Base-by-base conservation (phyloP, 257 asterid genomes). In the Gardenia jasminoides region DNA sequence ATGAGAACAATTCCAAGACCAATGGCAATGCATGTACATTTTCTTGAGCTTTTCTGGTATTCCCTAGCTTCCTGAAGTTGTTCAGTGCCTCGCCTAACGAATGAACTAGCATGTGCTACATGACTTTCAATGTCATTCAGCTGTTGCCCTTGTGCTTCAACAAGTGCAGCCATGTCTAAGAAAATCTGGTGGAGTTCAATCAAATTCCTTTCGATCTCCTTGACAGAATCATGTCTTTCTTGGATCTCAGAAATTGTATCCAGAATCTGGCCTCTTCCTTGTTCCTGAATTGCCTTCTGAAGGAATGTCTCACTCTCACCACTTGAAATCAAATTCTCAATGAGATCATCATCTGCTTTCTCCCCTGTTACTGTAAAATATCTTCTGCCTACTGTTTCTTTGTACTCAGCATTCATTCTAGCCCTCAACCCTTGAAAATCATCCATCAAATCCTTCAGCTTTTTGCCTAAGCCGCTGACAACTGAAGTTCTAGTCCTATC, bases 201-300 rank as follows among this genome's bases (percentile, higher is more conserved):
- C 76, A 86, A 61, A n/a, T 86, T 86, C 83, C 76, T 86, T 76
- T 86, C 89, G 1, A 86, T 86, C 16, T 87, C 90, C 77, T 84
- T 87, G 54, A 87, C 87, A 3, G 88, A 88, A 20, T 87, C 90
- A 31, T 84, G 88, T 78, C 90, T 61, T 76, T 86, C 89, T 44
- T 86, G 89, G 28, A 86, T 86, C 67, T 86, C 89, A 0, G 89
- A 86, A 6, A 86, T 86, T 10, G 89, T 83, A 65, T 86, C 89
- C 26, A 86, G 56, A 52, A 86, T 83, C 82, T 87, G 90, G 36
- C 88, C 90, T 6, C 88, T 76, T 1, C 90, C 90, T 69, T 87
- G 88, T 56, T 87, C 88, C 39, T 87, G 90, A 64, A 87, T 87
- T 30, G 90, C 90, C 78, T 87, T 84, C 22, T 87, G 90, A 16